Evolutionary conservation across 2,329 filamentous ascomycete genomes (phyloP), one percentile per base, ranked within the genome.

Genomic region (Phyllosticta citribraziliensis): DNA sequence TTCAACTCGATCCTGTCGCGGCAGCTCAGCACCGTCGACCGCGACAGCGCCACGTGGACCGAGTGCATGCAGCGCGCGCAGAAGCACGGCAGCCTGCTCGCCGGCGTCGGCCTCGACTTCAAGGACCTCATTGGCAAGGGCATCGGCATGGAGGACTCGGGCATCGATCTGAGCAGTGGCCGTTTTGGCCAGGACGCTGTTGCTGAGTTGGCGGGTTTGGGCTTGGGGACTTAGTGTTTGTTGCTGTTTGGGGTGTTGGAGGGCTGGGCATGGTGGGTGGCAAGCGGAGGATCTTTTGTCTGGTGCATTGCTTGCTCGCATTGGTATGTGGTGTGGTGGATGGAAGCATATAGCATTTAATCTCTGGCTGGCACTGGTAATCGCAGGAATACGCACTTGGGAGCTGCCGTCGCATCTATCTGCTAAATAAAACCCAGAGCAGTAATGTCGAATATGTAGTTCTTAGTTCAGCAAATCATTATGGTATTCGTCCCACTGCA

Each of bases 71-170:
- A 88, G 52, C 83, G 88, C 66, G 91, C 93, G 4, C 87, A 84
- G 71, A 84, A 88, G 58, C 92, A 97, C 75, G 90, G 90, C 0
- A 81, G 80, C 62, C 85, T 94, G 78, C 77, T 99, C 62, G 82
- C 83, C 5, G 89, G 95, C 63, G 92, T 97, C 22, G 92, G 92
- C 0, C 77, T 99, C 33, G 93, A 99, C 73, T 97, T 99, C 71
- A 84, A 83, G 61, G 89, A 89, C 66, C 75, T 97, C 61, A 86
- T 97, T 14, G 89, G 88, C 6, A 71, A 63, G 55, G 66, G 65
- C 0, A 61, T 52, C 8, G 50, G 52, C 19, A 14, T 51, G 30
- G 20, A 55, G 50, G 59, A 61, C 17, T 61, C 59, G 20, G 59
- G 47, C 5, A 57, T 61, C 9, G 54, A 60, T 52, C 17, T 60